phyloP scores from a whole-genome alignment of 2,329 filamentous ascomycete species.

The Simplicillium aogashimaense region DNA sequence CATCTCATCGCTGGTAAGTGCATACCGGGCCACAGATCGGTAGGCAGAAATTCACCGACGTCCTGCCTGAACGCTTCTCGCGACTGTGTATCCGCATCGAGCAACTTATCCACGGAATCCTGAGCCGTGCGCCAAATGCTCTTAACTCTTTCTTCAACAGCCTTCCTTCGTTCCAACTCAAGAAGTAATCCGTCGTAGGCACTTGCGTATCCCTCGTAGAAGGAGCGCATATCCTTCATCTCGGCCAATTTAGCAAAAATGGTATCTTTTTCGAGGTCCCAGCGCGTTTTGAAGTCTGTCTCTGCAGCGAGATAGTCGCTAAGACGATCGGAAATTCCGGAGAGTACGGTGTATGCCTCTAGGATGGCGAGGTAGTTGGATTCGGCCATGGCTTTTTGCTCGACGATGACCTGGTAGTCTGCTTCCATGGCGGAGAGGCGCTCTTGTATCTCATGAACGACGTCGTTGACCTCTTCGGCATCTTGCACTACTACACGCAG shows the following conservation, averaged over 20 bases:
- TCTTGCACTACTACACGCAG: slow-evolving; percentile 69
- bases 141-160: slow-evolving; percentile 64
- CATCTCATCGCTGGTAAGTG: slow-evolving; percentile 45
- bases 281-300: slow-evolving; percentile 53
- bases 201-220: slow-evolving; percentile 78
- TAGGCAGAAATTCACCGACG: slow-evolving; percentile 77
- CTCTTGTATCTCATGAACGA: slow-evolving; percentile 62
- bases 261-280: slow-evolving; percentile 63
- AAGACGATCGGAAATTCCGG: slow-evolving; percentile 57
- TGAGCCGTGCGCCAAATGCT: slow-evolving; percentile 68
- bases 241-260: slow-evolving; percentile 64
- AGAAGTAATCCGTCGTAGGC: slow-evolving; percentile 79
- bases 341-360: slow-evolving; percentile 55
- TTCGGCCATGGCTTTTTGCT: slow-evolving; percentile 43
- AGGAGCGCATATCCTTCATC: slow-evolving; percentile 63
- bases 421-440: slow-evolving; percentile 68
- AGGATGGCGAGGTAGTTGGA: slow-evolving; percentile 47
- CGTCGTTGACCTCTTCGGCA: slow-evolving; percentile 54
- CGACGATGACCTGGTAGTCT: slow-evolving; percentile 52
- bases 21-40: slow-evolving; percentile 78
- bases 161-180: slow-evolving; percentile 68
- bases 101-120: slow-evolving; percentile 64
- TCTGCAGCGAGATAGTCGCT: slow-evolving; percentile 55
- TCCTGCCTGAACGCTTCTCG: slow-evolving; percentile 72
- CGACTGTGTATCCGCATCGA: slow-evolving; percentile 61